Conservation (phyloP, 768 basidiomycete genomes). For the Psilocybe cubensis region DNA sequence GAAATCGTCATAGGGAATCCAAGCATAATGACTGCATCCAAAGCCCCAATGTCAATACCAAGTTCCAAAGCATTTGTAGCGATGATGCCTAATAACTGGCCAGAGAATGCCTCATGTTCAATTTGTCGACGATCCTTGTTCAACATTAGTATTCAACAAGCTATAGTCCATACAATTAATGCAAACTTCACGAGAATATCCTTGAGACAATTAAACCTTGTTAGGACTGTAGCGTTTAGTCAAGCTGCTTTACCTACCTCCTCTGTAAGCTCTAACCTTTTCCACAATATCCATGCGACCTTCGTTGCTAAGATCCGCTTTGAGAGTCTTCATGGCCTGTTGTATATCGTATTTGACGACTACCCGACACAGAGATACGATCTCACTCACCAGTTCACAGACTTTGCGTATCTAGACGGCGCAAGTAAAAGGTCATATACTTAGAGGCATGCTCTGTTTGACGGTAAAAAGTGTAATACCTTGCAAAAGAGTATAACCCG, state of each 20-base stretch:
- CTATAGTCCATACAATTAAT: neutral
- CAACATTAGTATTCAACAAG: neutral
- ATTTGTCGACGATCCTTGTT: constrained; percentile 78
- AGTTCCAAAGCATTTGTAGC: constrained; percentile 92
- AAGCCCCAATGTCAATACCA: constrained; percentile 87
- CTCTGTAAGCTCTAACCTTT: constrained; percentile 81
- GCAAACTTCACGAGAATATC: constrained; percentile 72
- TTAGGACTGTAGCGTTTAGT: too few relatives aligned
- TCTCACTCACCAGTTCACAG: constrained; percentile 71
- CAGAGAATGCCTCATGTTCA: constrained; percentile 86
- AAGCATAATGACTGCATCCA: constrained; percentile 89
- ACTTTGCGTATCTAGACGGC: constrained; percentile 67
- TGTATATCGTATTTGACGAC: neutral
- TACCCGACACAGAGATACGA: neutral
- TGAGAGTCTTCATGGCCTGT: constrained; percentile 80
- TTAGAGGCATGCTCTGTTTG: too few relatives aligned
- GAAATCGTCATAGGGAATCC: constrained; percentile 83
- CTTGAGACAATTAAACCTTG: too few relatives aligned
- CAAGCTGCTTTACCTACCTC: too few relatives aligned
- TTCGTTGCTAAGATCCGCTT: constrained; percentile 70
- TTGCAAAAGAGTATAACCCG: constrained; percentile 91
- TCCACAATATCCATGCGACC: constrained; percentile 78
- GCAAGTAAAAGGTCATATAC: neutral
- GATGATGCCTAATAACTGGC: constrained; percentile 81
- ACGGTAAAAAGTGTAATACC: constrained; percentile 35